These are phyloP conservation scores for Penicillium sp. DNA, from an alignment of 2,329 filamentous ascomycete species.

Conservation along the genomic window DNA sequence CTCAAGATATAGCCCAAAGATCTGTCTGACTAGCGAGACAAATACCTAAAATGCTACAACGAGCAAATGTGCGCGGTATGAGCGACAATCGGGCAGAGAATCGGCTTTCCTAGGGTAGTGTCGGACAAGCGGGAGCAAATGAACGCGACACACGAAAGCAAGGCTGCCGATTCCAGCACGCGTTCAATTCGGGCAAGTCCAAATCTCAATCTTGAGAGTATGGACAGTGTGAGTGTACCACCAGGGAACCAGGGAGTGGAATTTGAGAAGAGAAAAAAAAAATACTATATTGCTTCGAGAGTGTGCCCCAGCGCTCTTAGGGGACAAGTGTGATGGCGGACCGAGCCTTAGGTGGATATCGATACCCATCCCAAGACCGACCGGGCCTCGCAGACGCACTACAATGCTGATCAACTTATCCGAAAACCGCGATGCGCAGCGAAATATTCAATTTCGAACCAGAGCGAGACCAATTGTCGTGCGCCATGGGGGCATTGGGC, in stretches of 20 bases:
- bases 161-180: constrained; percentile 27
- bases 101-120: constrained; percentile 19
- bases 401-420: constrained; percentile 11
- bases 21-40: constrained; percentile 18
- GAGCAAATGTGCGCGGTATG: constrained; percentile 15
- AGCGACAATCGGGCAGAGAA: constrained; percentile 21
- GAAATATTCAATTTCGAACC: constrained; percentile 20
- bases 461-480: constrained; percentile 22
- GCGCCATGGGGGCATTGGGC: constrained; percentile 25
- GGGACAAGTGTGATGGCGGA: constrained; percentile 17
- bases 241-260: not conserved
- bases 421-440: constrained; percentile 13
- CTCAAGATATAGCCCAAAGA: constrained; percentile 34
- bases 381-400: constrained; percentile 9
- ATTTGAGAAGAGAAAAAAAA: constrained; percentile 12
- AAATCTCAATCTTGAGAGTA: constrained; percentile 20
- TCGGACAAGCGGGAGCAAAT: constrained; percentile 31
- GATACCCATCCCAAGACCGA: constrained; percentile 23
- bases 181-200: constrained; percentile 28
- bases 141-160: constrained; percentile 32
- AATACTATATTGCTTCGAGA: constrained; percentile 8
- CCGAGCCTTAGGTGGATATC: constrained; percentile 25
- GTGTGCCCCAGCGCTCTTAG: not conserved
- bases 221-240: constrained; percentile 5
- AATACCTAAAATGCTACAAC: constrained; percentile 17